Percentiles rank a stretch among this genome's conserved stretches.
Conservation (phyloP, 192 early-diverging fungal species). For the Coemansia reversa region DNA sequence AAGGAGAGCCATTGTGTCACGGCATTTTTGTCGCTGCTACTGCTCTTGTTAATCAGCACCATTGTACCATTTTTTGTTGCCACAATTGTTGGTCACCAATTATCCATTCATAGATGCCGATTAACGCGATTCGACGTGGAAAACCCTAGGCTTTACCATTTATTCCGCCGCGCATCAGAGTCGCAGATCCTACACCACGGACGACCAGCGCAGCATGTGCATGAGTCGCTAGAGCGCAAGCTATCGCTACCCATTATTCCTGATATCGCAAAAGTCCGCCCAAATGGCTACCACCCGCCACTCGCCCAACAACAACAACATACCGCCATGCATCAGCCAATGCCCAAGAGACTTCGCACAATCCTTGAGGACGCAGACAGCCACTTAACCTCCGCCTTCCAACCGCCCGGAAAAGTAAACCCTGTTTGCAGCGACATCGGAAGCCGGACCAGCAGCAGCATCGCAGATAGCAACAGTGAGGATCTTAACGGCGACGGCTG, state of each 20-base stretch:
- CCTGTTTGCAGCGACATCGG: neutral
- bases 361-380: conserved; percentile 51
- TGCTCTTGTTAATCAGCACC: conserved; percentile 16
- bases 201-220: conserved; percentile 25
- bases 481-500: conserved; percentile 1
- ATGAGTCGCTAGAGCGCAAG: conserved; percentile 50
- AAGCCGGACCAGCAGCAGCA: conserved; percentile 1
- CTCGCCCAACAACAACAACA: neutral
- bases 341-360: conserved; percentile 50
- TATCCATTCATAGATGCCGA: conserved; percentile 39
- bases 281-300: conserved; percentile 9
- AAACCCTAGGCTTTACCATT: conserved; percentile 33
- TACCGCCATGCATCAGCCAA: conserved; percentile 25
- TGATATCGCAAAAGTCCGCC: conserved; percentile 39
- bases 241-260: conserved; percentile 51
- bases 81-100: conserved; percentile 6
- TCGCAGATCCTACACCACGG: conserved; percentile 44
- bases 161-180: conserved; percentile 51
- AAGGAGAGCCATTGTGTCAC: neutral
- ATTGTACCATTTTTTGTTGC: conserved; percentile 9
- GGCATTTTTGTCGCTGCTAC: conserved; percentile 9
- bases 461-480: conserved; percentile 4
- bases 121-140: conserved; percentile 48
- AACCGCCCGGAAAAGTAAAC: neutral
- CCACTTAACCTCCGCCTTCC: conserved; percentile 2